Conservation (phyloP, 169 alveolate species). For the Hammondia hammondi region DNA sequence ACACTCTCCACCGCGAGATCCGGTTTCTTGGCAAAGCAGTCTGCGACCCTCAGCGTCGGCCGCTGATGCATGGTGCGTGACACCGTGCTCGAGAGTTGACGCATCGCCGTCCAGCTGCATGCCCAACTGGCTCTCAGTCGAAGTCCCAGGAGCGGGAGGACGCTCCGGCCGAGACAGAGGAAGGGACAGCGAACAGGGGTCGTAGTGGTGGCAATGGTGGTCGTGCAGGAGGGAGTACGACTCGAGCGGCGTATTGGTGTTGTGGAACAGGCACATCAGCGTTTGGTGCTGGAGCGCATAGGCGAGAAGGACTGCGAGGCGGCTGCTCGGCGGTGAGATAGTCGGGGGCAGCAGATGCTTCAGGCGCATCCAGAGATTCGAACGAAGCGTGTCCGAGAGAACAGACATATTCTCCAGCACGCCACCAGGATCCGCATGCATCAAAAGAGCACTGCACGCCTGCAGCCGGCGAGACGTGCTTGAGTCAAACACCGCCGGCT, state of each 20-base stretch:
- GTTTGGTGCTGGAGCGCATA: constrained; percentile 22
- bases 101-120: neutral
- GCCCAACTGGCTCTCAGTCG: neutral
- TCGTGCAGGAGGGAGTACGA: constrained; percentile 27
- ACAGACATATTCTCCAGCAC: neutral
- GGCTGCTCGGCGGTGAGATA: neutral
- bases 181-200: neutral
- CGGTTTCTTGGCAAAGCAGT: neutral
- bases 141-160: neutral
- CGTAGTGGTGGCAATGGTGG: constrained; percentile 19
- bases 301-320: constrained; percentile 14
- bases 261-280: constrained; percentile 18
- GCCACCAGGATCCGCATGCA: neutral
- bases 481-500: constrained; percentile 25
- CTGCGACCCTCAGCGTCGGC: neutral
- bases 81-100: neutral
- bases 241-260: neutral
- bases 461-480: constrained; percentile 27
- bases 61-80: neutral
- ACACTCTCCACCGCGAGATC: neutral
- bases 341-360: constrained; percentile 2
- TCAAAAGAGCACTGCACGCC: constrained; percentile 16
- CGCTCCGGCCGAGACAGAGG: neutral
- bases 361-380: constrained; percentile 13
- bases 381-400: constrained; percentile 2